Conservation (phyloP, 208 protist genomes). For the Crithidia mellificae region DNA sequence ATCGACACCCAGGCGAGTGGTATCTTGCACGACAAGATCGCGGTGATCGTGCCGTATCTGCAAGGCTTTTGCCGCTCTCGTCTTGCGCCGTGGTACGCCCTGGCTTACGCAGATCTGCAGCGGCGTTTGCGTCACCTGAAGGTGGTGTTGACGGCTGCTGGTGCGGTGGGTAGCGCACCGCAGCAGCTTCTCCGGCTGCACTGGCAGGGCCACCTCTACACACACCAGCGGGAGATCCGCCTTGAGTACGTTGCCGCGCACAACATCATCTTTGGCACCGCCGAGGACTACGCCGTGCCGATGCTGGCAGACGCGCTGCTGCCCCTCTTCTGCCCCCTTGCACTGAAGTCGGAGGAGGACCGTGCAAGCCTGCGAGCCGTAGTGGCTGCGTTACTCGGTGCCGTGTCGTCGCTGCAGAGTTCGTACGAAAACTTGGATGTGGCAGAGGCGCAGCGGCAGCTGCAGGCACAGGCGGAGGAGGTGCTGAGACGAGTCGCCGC, state of each 20-base stretch:
- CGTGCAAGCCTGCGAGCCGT: slow-evolving; percentile 8
- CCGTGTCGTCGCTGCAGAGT: slow-evolving; percentile 26
- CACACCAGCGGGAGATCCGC: slow-evolving; percentile 34
- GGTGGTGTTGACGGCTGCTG: slow-evolving; percentile 38
- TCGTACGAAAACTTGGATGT: slow-evolving; percentile 3
- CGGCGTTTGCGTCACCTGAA: slow-evolving; percentile 40
- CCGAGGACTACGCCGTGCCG: slow-evolving; percentile 41
- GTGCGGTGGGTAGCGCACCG: slow-evolving; percentile 3
- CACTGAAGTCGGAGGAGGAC: background rate
- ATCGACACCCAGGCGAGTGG: slow-evolving; percentile 28
- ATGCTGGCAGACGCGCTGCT: slow-evolving; percentile 48
- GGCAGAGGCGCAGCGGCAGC: slow-evolving; percentile 14
- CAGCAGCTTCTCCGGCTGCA: slow-evolving; percentile 21
- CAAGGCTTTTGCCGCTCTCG: slow-evolving; percentile 39
- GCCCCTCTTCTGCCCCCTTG: slow-evolving; percentile 46
- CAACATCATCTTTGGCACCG: slow-evolving; percentile 69
- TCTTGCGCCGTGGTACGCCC: slow-evolving; percentile 42
- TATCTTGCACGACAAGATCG: slow-evolving; percentile 48
- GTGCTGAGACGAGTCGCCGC: slow-evolving; percentile 13
- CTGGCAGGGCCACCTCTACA: slow-evolving; percentile 33
- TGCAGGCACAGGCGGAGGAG: slow-evolving; percentile 13
- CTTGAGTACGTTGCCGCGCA: slow-evolving; percentile 67
- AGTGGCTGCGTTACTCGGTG: slow-evolving; percentile 14
- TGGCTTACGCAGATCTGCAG: slow-evolving; percentile 25
- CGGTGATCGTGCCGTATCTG: slow-evolving; percentile 42